A percentile compares a stretch with the other conserved stretches of the same genome.
Conservation (phyloP, 148 eudicot species). For the Salicornia ramosissima region DNA sequence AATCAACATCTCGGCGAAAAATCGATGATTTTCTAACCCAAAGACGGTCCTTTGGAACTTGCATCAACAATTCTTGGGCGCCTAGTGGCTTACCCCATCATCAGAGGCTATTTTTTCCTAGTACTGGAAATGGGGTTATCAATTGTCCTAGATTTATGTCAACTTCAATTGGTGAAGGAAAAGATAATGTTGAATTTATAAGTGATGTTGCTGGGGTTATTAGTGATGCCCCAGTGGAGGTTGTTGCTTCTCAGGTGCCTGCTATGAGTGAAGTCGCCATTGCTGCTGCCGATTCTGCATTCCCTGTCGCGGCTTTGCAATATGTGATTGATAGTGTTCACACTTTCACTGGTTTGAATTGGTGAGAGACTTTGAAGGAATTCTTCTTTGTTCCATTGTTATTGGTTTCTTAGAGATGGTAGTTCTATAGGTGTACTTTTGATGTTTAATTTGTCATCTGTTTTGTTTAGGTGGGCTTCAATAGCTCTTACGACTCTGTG, state of each 20-base stretch:
- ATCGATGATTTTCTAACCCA: slow-evolving; percentile 22
- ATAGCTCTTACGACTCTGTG: slow-evolving; percentile 69
- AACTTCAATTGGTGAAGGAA: slow-evolving; percentile 37
- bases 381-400: slow-evolving; percentile 2
- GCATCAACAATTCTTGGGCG: slow-evolving; percentile 14
- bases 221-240: slow-evolving; percentile 41
- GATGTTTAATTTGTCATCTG: slow-evolving; percentile 5
- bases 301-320: slow-evolving; percentile 77
- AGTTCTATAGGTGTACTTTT: slow-evolving; percentile 3
- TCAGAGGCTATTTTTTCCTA: slow-evolving; percentile 20
- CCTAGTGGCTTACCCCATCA: slow-evolving; percentile 20
- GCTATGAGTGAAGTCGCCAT: slow-evolving; percentile 64
- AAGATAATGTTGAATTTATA: slow-evolving; percentile 37
- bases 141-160: slow-evolving; percentile 49
- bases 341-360: slow-evolving; percentile 50
- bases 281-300: slow-evolving; percentile 88
- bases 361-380: slow-evolving; percentile 37
- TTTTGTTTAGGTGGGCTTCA: slow-evolving; percentile 72
- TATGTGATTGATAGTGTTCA: slow-evolving; percentile 69
- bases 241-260: slow-evolving; percentile 42
- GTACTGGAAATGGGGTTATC: slow-evolving; percentile 21
- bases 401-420: slow-evolving; percentile 9
- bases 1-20: slow-evolving; percentile 12
- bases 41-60: slow-evolving; percentile 37
- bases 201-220: slow-evolving; percentile 49